A percentile compares a stretch with the other conserved stretches of the same genome.
Conservation (phyloP, 257 asterid genomes). For the Nicotiana noctiflora region DNA sequence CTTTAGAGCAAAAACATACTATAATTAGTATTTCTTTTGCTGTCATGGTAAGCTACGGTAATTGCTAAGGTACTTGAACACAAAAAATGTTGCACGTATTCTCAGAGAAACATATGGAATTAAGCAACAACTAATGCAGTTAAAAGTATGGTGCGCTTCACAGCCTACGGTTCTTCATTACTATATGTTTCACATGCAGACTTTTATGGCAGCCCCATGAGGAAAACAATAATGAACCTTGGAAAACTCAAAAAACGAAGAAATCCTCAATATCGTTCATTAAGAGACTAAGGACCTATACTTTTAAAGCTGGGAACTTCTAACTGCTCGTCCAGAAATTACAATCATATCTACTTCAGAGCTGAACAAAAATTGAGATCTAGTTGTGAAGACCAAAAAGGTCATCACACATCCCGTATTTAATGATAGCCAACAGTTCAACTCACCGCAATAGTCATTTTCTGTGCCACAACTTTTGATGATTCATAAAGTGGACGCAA, state of each 20-base stretch:
- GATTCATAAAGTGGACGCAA: constrained; percentile 94
- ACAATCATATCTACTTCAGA: not conserved
- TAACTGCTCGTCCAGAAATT: not conserved
- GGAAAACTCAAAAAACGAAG: not conserved
- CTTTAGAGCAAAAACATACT: constrained; percentile 13
- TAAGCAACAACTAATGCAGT: not conserved
- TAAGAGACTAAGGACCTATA: not conserved
- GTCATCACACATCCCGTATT: not conserved
- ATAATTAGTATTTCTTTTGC: not conserved
- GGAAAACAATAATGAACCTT: not conserved
- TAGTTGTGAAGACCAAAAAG: not conserved
- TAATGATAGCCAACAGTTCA: not conserved
- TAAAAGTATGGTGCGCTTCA: not conserved
- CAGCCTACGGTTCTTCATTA: not conserved
- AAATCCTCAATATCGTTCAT: too few species aligned
- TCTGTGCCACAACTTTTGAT: constrained; percentile 79
- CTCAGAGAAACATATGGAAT: not conserved
- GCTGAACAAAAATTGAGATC: not conserved
- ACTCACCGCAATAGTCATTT: constrained; percentile 83
- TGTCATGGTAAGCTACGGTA: not conserved
- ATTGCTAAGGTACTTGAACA: not conserved
- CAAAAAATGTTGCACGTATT: not conserved
- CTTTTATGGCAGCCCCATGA: not conserved
- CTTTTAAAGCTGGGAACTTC: not conserved
- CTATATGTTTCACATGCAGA: not conserved